These are phyloP conservation scores for Mimosa bimucronata DNA, from an alignment of 306 rosid genomes.

Conservation along the genomic window DNA sequence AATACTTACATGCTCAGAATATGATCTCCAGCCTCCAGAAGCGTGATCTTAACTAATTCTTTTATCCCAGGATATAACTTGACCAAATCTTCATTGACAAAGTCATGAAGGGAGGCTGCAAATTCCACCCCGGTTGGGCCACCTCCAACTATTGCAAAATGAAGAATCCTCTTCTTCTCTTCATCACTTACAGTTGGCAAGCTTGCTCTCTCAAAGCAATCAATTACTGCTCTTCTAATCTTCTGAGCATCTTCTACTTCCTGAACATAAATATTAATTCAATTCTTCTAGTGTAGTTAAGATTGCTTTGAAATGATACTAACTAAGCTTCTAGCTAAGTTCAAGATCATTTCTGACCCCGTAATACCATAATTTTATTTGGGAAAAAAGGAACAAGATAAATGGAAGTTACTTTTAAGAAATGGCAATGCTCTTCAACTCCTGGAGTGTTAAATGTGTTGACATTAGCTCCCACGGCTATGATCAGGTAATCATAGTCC, in stretches of 20 bases:
- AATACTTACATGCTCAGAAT: conserved; percentile 80
- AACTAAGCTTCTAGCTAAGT: background rate
- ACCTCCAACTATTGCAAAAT: conserved; percentile 97
- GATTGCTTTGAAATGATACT: background rate
- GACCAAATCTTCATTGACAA: conserved; percentile 79
- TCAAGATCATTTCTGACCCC: background rate
- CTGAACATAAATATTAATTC: conserved; percentile 42
- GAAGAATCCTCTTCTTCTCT: conserved; percentile 91
- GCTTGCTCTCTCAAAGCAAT: conserved; percentile 94
- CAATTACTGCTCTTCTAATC: conserved; percentile 88
- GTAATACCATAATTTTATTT: no score
- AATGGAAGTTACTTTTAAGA: conserved; percentile 70
- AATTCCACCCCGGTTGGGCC: conserved; percentile 99
- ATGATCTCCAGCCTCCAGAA: conserved; percentile 91
- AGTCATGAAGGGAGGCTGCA: conserved; percentile 97
- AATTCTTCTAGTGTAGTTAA: background rate
- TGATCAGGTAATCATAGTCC: conserved; percentile 81
- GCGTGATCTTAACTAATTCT: conserved; percentile 78
- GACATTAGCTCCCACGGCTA: conserved; percentile 85
- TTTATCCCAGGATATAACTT: conserved; percentile 75
- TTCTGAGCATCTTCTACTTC: conserved; percentile 99
- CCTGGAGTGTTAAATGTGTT: conserved; percentile 99
- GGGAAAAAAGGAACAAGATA: background rate
- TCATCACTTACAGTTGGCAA: conserved; percentile 74
- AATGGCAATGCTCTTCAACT: conserved; percentile 88